Evolutionary conservation across 441 rosid genomes (phyloP), one percentile per base, ranked within the genome.

Genomic region (Manihot esculenta): DNA sequence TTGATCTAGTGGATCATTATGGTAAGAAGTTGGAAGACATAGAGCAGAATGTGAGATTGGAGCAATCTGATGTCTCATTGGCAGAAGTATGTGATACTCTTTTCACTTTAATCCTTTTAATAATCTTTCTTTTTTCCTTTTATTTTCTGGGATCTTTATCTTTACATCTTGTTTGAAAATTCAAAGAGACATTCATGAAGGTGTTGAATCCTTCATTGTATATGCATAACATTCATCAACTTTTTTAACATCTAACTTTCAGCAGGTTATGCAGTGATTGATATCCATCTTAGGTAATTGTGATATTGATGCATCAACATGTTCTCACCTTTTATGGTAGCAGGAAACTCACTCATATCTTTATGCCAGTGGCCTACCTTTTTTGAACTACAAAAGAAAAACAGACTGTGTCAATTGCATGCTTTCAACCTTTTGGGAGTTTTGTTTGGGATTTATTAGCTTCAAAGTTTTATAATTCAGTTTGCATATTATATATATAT

Each of bases 21-120:
- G 97, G 79, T 74, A 94, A 81, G 77, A 71, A 84, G 77, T 80
- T 89, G 66, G 93, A 85, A 67, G 83, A 85, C 64, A 7, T 89
- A 58, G 97, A 89, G 82, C 89, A 90, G 71, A 83, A 82, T 78
- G 80, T 88, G 80, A 84, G 90, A 69, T 55, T 90, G 76, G 85
- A 82, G 76, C 93, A 77, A 78, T 87, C 97, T 54, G 93, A 86
- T 72, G 85, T 78, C 76, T 80, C 89, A 53, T 58, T 74, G 66
- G 83, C 88, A 50, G 86, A 87, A 55, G 97, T 94, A 87, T 61
- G 84, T 70, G 42, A 55, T 48, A 17, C 54, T 26, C 54, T 30
- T 41, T 50, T 76, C 33, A 73, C 10, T 75, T 8, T 26, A 10
- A 56, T 55, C 17, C 60, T 72, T 62, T 38, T 33, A 44, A 62